These are phyloP conservation scores for Alternaria alternata DNA, from an alignment of 2,329 filamentous ascomycete species.

Conservation along the genomic window DNA sequence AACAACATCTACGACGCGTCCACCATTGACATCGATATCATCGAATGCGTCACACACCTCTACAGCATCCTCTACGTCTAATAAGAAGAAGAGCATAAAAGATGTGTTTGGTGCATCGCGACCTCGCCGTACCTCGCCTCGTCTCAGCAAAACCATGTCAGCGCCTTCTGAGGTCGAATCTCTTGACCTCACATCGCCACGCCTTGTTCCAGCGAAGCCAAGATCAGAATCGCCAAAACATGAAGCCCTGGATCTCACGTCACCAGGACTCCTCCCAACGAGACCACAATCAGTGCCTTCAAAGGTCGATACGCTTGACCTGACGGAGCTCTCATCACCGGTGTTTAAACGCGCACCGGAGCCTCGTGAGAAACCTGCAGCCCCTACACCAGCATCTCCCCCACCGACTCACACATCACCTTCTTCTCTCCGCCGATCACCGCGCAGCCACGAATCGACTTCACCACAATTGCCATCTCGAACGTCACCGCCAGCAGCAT, in stretches of 20 bases:
- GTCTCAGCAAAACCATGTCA: conserved; percentile 27
- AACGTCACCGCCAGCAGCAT: conserved; percentile 33
- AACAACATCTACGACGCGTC: conserved; percentile 17
- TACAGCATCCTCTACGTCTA: conserved; percentile 2
- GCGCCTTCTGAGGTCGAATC: conserved; percentile 11
- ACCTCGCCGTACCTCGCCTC: conserved; percentile 34
- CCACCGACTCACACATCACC: conserved; percentile 8
- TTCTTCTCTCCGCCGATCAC: conserved; percentile 30
- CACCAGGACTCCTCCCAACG: not conserved
- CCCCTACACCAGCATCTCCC: conserved; percentile 6
- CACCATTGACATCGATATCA: conserved; percentile 37
- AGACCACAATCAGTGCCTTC: conserved; percentile 13
- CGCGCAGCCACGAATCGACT: conserved; percentile 22
- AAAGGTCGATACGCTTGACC: conserved; percentile 31
- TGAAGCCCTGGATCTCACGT: conserved; percentile 40
- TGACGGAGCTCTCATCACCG: conserved; percentile 32
- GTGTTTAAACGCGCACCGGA: not conserved
- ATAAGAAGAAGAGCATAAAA: conserved; percentile 12
- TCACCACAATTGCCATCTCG: conserved; percentile 5
- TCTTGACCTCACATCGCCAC: conserved; percentile 29
- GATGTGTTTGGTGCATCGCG: conserved; percentile 5
- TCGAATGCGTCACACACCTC: conserved; percentile 34
- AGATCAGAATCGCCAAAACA: conserved; percentile 18
- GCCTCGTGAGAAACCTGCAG: not conserved
- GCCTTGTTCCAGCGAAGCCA: not conserved